Evolutionary conservation across 2,329 filamentous ascomycete species (phyloP).

Genomic region (Epichloe sibirici): DNA sequence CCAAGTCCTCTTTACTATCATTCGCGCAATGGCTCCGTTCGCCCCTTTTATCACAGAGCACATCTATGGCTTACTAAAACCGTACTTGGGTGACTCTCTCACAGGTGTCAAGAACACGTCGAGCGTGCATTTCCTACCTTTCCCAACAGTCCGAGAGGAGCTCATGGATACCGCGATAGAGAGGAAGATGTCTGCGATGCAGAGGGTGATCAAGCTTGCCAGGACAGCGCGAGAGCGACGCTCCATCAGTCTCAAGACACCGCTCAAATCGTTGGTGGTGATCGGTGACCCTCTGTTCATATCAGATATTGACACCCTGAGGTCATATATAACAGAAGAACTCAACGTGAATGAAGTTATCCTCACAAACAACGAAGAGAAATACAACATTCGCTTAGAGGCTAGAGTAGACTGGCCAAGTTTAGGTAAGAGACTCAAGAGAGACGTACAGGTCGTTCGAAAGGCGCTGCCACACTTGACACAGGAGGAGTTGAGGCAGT

Average conservation of each 20-base stretch:
- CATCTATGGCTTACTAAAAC: slow-evolving; percentile 49
- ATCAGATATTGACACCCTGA: slow-evolving; percentile 46
- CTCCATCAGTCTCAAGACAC: slow-evolving; percentile 69
- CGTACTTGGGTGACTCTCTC: slow-evolving; percentile 58
- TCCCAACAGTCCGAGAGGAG: slow-evolving; percentile 69
- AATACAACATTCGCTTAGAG: slow-evolving; percentile 78
- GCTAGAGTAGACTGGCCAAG: slow-evolving; percentile 77
- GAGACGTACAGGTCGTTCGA: slow-evolving; percentile 74
- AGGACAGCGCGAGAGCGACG: slow-evolving; percentile 69
- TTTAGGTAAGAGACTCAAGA: slow-evolving; percentile 85
- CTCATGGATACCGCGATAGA: slow-evolving; percentile 73
- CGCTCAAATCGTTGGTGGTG: slow-evolving; percentile 70
- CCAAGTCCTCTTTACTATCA: slow-evolving; percentile 75
- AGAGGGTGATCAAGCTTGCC: slow-evolving; percentile 76
- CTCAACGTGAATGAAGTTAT: slow-evolving; percentile 59
- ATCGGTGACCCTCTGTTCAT: slow-evolving; percentile 66
- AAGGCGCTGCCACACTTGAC: slow-evolving; percentile 66
- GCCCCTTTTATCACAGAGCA: slow-evolving; percentile 83
- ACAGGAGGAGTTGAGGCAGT: slow-evolving; percentile 63
- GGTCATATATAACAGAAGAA: slow-evolving; percentile 71
- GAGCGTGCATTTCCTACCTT: slow-evolving; percentile 76
- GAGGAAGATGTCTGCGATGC: slow-evolving; percentile 70
- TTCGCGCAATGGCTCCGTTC: slow-evolving; percentile 73
- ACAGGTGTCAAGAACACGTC: slow-evolving; percentile 53
- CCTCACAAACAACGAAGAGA: slow-evolving; percentile 69